Evolutionary conservation across 2,329 filamentous ascomycete genomes (phyloP), one percentile per base, ranked within the genome.

Genomic region (Blastomyces parvus): DNA sequence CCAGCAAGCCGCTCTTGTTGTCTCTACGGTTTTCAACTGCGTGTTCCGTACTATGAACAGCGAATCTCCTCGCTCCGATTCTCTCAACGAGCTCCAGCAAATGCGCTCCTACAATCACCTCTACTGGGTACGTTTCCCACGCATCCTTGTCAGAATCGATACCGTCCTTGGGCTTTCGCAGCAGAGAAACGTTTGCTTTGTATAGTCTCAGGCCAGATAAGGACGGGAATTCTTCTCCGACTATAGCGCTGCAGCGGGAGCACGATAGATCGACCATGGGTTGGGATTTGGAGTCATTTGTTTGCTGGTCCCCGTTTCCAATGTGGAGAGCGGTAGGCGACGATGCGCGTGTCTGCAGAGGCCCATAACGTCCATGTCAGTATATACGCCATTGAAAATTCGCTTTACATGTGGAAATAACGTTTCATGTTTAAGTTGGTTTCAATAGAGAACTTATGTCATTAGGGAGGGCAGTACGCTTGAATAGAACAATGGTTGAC

Each of bases 71-170:
- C 2, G 82, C 75, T 46, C 82, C 83, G 66, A 81, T 79, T 63
- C 80, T 80, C 30, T 86, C 83, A 50, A 84, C 80, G 5, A 83
- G 73, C 61, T 80, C 79, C 36, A 86, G 75, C 3, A 87, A 74
- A 62, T 83, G 81, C 6, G 82, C 81, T n/a, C 81, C 79, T 36
- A 86, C 70, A 19, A 80, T 72, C 4, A 71, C 70, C 60, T 79
- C 76, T 2, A 70, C 65, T 1, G 74, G 65, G 63, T 74, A 70
- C 14, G 60, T 69, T 64, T 77, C 69, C 71, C 72, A 74, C 14
- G 55, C 52, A 70, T 70, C 50, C 63, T 64, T 25, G 62, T 67
- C 64, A 68, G 74, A n/a, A 60, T 70, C 44, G 68, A 64, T 2
- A 68, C 68, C n/a, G 30, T 63, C 61, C 53, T 14, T 44, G 30